A percentile compares a stretch with the other conserved stretches of the same genome.
phyloP scores from a whole-genome alignment of 345 rosid species.

The Eucalyptus cloeziana region DNA sequence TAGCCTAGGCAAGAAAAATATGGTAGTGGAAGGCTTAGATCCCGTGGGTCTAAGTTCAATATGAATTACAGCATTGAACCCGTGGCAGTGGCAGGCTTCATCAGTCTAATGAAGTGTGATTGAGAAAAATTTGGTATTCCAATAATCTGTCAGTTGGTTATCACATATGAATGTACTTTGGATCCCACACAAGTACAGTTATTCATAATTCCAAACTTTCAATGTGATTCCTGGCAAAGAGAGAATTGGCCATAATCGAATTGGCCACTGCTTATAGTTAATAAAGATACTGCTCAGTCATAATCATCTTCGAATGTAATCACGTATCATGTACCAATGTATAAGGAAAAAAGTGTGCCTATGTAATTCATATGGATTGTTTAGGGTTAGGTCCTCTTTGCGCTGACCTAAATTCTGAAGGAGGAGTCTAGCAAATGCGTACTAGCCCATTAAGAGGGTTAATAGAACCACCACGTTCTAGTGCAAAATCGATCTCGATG shows the following conservation, averaged over 20 bases:
- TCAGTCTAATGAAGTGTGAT: not conserved
- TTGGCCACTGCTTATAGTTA: no score
- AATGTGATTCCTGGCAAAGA: not conserved
- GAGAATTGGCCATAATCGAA: conserved; percentile 52
- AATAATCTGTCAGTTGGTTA: not conserved
- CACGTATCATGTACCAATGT: no score
- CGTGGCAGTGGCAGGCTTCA: not conserved
- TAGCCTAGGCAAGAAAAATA: not conserved
- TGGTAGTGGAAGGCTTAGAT: not conserved
- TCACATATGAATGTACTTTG: not conserved
- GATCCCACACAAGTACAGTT: not conserved
- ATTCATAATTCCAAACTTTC: not conserved
- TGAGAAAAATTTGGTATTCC: not conserved
- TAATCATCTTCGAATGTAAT: no score
- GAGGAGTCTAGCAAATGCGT: no score
- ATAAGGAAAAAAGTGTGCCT: no score
- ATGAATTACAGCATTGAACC: not conserved
- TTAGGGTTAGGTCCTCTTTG: no score
- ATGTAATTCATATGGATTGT: no score
- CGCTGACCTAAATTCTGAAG: no score
- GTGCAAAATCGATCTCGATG: not conserved
- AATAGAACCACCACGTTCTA: not conserved
- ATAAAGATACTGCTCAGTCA: no score
- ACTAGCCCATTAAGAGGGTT: no score
- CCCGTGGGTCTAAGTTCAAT: not conserved